phyloP scores from a whole-genome alignment of 176 grass and related monocot species.

The Tuctoria greenei region DNA sequence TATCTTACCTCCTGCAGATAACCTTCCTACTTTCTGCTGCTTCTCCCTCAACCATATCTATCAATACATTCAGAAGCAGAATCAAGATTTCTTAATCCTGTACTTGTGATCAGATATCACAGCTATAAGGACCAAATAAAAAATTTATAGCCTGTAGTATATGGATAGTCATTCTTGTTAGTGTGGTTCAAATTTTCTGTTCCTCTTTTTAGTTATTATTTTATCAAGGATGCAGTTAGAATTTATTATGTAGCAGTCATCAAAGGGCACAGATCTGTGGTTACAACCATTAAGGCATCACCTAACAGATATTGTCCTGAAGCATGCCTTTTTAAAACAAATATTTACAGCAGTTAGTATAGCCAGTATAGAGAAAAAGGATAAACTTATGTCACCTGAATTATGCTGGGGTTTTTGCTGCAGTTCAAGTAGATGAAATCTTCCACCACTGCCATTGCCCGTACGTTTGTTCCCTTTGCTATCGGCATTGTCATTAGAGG shows the following conservation, averaged over 20 bases:
- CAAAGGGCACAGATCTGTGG: not conserved
- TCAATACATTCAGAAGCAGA: constrained; percentile 28
- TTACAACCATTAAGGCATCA: not conserved
- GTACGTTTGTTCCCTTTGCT: constrained; percentile 41
- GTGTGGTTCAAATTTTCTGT: not conserved
- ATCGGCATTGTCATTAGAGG: constrained; percentile 52
- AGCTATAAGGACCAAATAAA: not conserved
- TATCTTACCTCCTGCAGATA: constrained; percentile 86
- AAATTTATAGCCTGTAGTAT: no score
- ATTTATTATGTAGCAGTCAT: not conserved
- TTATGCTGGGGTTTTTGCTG: constrained; percentile 61
- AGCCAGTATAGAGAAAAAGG: not conserved
- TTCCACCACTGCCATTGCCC: constrained; percentile 80
- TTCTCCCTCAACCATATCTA: constrained; percentile 97
- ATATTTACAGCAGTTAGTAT: not conserved
- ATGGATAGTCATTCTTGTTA: not conserved
- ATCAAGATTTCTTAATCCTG: constrained; percentile 19
- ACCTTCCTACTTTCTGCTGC: constrained; percentile 79
- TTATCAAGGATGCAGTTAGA: not conserved
- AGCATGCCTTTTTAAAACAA: not conserved
- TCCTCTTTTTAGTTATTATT: not conserved
- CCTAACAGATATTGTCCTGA: not conserved
- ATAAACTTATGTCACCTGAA: constrained; percentile 56
- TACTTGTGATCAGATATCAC: constrained; percentile 1
- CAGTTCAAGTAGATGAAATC: constrained; percentile 96